Conservation (phyloP, 805 yeast species). For the Lipomyces mesembrius region DNA sequence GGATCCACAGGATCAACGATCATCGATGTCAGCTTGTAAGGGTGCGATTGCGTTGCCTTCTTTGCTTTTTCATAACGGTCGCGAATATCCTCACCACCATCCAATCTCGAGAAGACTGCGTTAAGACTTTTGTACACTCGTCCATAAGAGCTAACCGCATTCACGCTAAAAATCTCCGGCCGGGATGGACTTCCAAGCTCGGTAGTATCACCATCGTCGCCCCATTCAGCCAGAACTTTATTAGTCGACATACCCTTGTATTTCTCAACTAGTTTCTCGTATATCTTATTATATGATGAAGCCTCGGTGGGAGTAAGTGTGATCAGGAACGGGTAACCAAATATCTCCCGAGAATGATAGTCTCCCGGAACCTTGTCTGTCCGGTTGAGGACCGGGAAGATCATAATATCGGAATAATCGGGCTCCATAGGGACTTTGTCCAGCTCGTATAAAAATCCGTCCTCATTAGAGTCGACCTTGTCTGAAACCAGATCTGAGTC, state of each 20-base stretch:
- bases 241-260: constrained; percentile 34
- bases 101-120: background rate
- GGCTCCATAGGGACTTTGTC: constrained; percentile 39
- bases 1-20: constrained; percentile 7
- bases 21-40: constrained; percentile 8
- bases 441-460: constrained; percentile 66
- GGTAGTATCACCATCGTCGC: constrained; percentile 7
- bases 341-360: constrained; percentile 50
- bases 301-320: constrained; percentile 58
- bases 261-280: constrained; percentile 54
- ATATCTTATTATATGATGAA: constrained; percentile 60
- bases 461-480: constrained; percentile 65
- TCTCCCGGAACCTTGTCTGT: constrained; percentile 8
- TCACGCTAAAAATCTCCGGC: constrained; percentile 26
- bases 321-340: constrained; percentile 80
- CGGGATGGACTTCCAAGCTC: constrained; percentile 14
- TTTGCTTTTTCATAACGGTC: constrained; percentile 17
- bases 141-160: constrained; percentile 2
- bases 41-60: background rate
- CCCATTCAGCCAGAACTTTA: constrained; percentile 23
- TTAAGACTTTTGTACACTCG: background rate
- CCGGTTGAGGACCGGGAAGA: constrained; percentile 29
- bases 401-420: constrained; percentile 43
- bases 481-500: constrained; percentile 63
- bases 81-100: constrained; percentile 12